Evolutionary conservation across 306 rosid species (phyloP), one percentile per base, ranked within the genome.

Genomic region (Aeschynomene evenia): DNA sequence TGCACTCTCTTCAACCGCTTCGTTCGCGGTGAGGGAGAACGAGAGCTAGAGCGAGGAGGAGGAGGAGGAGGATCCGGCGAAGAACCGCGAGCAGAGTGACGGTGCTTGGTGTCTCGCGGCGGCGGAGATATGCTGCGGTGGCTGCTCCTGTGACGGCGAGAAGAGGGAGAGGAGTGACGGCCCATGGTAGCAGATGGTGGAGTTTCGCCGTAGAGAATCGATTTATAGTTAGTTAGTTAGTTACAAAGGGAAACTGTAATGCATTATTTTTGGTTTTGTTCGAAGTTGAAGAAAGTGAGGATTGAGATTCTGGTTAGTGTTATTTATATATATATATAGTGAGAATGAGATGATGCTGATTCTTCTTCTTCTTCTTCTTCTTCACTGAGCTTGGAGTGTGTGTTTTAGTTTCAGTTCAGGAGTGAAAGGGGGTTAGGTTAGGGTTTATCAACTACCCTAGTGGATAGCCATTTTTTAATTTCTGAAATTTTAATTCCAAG

Each of bases 11-110:
- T 88, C 62, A 80, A 71, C 52, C 86, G 75, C 66, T 85, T 89
- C 2, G 92, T 72, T 20, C 86, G 81, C 2, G 92, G 89, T 51
- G 95, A 83, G 51, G 78, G 87, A 56, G 91, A 89, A 8, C 52
- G 79, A 26, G 79, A 31, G 43, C 39, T 63, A 36, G 85, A 43
- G 33, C 37, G 53, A 20, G 73, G 71, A 29, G 53, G 63, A 45
- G 51, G 51, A 15, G 21, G 51, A 15, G 10, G 51, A 42, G 81
- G 72, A 20, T 70, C 72, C 19, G 83, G 83, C n/a, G 82, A 77
- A 57, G 75, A 72, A 45, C 68, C 77, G 9, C 45, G 71, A 66
- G 43, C 57, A 0, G 73, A 75, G 60, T 56, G 79, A 14, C 66
- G 80, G 15, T 43, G 78, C 42, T 71, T 78, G 48, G 15, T 40